A percentile compares a stretch with the other conserved stretches of the same genome.
Conservation (phyloP, 2,329 filamentous ascomycete genomes). For the Sporothrix sp. region DNA sequence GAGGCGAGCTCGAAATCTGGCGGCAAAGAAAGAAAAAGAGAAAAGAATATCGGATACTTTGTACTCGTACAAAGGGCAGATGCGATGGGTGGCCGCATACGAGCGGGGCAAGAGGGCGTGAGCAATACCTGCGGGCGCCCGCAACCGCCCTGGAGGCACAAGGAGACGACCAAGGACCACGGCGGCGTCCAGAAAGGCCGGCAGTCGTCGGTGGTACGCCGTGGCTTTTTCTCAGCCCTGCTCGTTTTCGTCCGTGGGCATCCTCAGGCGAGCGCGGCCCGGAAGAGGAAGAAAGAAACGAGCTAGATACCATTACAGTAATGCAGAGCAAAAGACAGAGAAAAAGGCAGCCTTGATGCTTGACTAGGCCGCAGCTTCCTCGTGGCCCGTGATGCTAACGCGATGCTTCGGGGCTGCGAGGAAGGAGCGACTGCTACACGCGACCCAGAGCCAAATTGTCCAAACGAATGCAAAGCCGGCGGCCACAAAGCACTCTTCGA, state of each 20-base stretch:
- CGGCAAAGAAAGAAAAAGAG: conserved; percentile 4
- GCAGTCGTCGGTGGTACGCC: not conserved
- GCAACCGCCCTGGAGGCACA: not conserved
- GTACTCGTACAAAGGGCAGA: too few species aligned
- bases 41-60: too few species aligned
- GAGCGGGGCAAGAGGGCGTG: too few species aligned
- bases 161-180: not conserved
- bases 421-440: not conserved
- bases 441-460: not conserved
- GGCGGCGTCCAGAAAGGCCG: not conserved
- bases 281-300: not conserved
- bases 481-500: too few species aligned
- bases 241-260: not conserved
- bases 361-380: too few species aligned
- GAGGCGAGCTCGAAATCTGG: not conserved
- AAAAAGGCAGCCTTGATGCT: not conserved
- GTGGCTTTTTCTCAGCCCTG: conserved; percentile 5
- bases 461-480: too few species aligned
- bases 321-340: not conserved
- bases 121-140: too few species aligned
- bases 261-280: not conserved
- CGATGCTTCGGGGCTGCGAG: not conserved
- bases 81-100: too few species aligned
- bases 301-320: not conserved
- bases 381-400: too few species aligned